Percentiles rank a stretch among this genome's conserved stretches.
Evolutionary conservation across 2,329 filamentous ascomycete species (phyloP).

Genomic region (Colletotrichum endophyticum): DNA sequence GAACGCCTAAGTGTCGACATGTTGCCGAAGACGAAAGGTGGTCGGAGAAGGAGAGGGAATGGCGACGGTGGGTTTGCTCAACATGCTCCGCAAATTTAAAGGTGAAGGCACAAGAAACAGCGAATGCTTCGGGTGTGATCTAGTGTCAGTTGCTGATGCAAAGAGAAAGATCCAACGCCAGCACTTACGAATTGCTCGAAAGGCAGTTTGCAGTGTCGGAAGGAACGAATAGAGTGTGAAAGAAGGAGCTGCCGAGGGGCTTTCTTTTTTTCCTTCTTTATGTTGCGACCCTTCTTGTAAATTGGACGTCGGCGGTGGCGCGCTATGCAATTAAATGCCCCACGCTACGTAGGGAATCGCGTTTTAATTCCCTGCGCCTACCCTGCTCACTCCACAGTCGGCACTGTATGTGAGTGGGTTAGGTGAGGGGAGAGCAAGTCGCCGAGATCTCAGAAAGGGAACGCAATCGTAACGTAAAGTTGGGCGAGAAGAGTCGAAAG

Average conservation of each 20-base stretch:
- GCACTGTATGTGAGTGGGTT: background rate
- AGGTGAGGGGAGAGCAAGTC: background rate
- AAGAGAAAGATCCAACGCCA: background rate
- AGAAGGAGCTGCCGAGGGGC: background rate
- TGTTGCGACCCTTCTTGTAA: background rate
- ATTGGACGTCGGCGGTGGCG: background rate
- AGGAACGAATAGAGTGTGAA: background rate
- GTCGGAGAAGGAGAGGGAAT: background rate
- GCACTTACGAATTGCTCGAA: background rate
- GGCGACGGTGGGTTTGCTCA: background rate
- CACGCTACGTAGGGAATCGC: background rate
- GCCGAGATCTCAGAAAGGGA: background rate
- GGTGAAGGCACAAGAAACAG: background rate
- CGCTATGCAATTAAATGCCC: background rate
- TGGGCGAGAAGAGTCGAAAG: background rate
- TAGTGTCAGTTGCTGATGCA: background rate
- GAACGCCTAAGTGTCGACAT: background rate
- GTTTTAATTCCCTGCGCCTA: background rate
- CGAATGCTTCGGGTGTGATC: background rate
- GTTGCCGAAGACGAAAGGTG: background rate
- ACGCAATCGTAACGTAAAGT: background rate
- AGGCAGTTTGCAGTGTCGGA: background rate
- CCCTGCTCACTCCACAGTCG: background rate
- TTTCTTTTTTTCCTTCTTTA: background rate
- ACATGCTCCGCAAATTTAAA: background rate